Evolutionary conservation across 2,329 filamentous ascomycete species (phyloP).

Genomic region (Annulohypoxylon truncatum): DNA sequence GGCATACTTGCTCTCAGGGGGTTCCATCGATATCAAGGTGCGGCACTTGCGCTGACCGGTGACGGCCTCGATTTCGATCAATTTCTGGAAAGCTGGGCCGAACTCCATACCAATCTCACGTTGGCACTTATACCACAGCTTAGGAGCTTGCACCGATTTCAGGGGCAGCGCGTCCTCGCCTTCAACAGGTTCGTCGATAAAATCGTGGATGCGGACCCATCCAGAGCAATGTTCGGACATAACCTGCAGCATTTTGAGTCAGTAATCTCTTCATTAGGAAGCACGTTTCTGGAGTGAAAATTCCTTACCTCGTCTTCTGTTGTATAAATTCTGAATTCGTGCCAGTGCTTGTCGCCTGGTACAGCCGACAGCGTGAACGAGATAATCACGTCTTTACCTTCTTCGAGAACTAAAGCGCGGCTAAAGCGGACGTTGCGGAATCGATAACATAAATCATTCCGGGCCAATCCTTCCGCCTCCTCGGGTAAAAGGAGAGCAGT

Average conservation of each 20-base stretch:
- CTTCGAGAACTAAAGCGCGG: constrained; percentile 41
- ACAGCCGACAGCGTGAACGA: constrained; percentile 17
- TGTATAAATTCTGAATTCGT: constrained; percentile 43
- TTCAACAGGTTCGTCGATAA: constrained; percentile 2
- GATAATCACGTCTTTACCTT: constrained; percentile 15
- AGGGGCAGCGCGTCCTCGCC: not conserved
- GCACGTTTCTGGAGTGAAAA: too few relatives aligned
- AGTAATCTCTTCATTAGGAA: too few relatives aligned
- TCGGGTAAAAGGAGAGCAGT: not conserved
- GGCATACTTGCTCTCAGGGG: constrained; percentile 32
- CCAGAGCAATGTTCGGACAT: constrained; percentile 41
- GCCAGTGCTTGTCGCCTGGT: constrained; percentile 39
- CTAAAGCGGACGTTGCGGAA: constrained; percentile 30
- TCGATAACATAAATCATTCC: constrained; percentile 34
- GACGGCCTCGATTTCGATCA: constrained; percentile 24
- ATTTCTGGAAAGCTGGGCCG: constrained; percentile 43
- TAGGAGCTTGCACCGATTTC: not conserved
- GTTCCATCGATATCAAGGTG: constrained; percentile 29
- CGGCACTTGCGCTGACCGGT: constrained; percentile 37
- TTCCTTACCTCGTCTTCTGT: not conserved
- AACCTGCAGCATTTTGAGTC: too few relatives aligned
- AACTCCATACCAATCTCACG: constrained; percentile 48
- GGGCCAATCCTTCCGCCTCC: not conserved
- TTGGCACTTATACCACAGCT: constrained; percentile 48
- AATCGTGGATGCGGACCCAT: constrained; percentile 37